These are phyloP conservation scores for Plasmodium coatneyi DNA, from an alignment of 169 alveolate genomes.

Conservation along the genomic window DNA sequence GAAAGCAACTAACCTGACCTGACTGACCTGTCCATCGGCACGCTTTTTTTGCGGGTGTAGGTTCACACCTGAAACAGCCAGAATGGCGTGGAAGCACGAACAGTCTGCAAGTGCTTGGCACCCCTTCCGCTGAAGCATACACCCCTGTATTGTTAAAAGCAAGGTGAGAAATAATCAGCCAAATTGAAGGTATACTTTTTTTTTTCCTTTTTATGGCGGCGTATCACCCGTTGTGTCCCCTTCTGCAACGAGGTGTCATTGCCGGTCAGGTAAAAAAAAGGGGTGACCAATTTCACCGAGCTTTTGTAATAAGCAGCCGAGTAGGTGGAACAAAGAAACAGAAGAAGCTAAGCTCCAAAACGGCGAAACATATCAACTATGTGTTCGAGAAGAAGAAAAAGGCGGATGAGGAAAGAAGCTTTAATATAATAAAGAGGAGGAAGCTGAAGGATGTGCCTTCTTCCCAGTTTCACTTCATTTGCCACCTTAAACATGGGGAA, in stretches of 20 bases:
- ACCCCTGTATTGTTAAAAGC: neutral
- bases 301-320: neutral
- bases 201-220: neutral
- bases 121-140: neutral
- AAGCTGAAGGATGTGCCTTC: conserved; percentile 27
- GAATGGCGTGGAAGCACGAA: neutral
- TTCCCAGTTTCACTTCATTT: conserved; percentile 41
- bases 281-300: neutral
- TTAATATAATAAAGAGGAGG: conserved; percentile 26
- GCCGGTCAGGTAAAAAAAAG: neutral
- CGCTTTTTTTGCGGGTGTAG: neutral
- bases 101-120: neutral
- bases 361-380: conserved; percentile 58
- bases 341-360: conserved; percentile 54
- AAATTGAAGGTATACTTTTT: neutral
- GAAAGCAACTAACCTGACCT: neutral
- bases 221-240: conserved; percentile 11
- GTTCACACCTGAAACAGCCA: neutral
- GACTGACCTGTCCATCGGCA: neutral
- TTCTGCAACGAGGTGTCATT: neutral
- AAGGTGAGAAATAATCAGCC: neutral
- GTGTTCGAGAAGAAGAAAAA: conserved; percentile 25
- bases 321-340: conserved; percentile 8
- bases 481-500: conserved; percentile 43
- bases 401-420: conserved; percentile 15